Percentiles rank a stretch among this genome's conserved stretches.
These are phyloP conservation scores for Leccinellum albellum DNA, from an alignment of 768 basidiomycete genomes.

Conservation along the genomic window DNA sequence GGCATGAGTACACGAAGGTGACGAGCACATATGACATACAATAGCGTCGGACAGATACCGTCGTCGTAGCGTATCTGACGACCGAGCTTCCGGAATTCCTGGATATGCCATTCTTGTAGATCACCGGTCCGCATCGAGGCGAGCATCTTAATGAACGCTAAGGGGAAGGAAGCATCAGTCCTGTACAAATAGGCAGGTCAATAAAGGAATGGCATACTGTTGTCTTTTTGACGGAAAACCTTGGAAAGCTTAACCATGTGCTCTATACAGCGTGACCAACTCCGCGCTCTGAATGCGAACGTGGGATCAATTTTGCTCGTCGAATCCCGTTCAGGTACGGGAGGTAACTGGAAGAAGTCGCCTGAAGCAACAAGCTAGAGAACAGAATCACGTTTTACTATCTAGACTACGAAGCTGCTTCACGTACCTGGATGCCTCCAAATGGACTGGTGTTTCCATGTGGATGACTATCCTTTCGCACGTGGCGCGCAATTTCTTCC, in stretches of 20 bases:
- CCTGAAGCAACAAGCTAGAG: slow-evolving; percentile 67
- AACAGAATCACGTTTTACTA: slow-evolving; percentile 7
- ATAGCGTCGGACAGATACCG: slow-evolving; percentile 81
- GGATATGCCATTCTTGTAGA: slow-evolving; percentile 60
- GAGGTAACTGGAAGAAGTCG: slow-evolving; percentile 81
- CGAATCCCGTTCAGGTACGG: slow-evolving; percentile 52
- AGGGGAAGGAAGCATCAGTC: neutral
- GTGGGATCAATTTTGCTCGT: slow-evolving; percentile 47
- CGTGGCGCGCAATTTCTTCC: slow-evolving; percentile 37
- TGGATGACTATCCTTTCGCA: slow-evolving; percentile 34
- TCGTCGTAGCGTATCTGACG: slow-evolving; percentile 71
- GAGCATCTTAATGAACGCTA: slow-evolving; percentile 94
- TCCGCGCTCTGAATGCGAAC: slow-evolving; percentile 64
- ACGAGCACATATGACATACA: slow-evolving; percentile 47
- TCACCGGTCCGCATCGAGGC: slow-evolving; percentile 95
- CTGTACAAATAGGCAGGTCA: neutral
- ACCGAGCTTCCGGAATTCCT: slow-evolving; percentile 62
- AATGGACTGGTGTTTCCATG: slow-evolving; percentile 68
- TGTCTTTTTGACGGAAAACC: slow-evolving; percentile 73
- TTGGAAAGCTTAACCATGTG: slow-evolving; percentile 47
- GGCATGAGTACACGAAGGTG: neutral
- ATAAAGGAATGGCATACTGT: slow-evolving; percentile 29
- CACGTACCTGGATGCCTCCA: slow-evolving; percentile 60
- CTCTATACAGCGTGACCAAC: slow-evolving; percentile 55
- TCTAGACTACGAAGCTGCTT: neutral